Evolutionary conservation across 495 filamentous ascomycete species (phyloP).

Genomic region (Trichocladium uniseriatum): DNA sequence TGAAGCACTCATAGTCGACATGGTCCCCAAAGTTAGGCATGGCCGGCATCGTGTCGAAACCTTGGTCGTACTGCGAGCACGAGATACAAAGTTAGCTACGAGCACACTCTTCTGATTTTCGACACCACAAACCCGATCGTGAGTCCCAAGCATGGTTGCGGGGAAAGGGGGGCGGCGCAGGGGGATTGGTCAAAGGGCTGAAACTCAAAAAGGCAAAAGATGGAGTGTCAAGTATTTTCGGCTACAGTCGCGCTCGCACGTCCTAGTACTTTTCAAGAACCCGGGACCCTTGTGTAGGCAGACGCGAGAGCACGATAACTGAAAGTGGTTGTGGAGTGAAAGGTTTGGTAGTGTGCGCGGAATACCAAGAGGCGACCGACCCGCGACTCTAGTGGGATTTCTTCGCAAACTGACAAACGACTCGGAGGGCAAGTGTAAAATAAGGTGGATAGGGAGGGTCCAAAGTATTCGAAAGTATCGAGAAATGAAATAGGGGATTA

Average conservation of each 20-base stretch:
- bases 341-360: too few species aligned
- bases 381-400: too few species aligned
- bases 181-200: neutral
- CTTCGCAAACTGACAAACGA: too few species aligned
- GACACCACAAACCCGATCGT: conserved; percentile 21
- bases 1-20: conserved; percentile 73
- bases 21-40: conserved; percentile 50
- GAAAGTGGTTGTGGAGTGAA: neutral
- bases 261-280: conserved; percentile 4
- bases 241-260: conserved; percentile 7
- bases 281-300: neutral
- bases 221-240: conserved; percentile 1
- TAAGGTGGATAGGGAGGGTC: too few species aligned
- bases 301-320: neutral
- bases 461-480: too few species aligned
- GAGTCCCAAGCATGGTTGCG: conserved; percentile 7
- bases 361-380: too few species aligned
- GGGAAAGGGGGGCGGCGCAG: too few species aligned
- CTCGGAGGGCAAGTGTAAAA: too few species aligned
- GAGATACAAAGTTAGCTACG: conserved; percentile 7
- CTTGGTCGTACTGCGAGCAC: conserved; percentile 17
- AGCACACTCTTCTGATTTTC: neutral
- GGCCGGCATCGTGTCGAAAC: conserved; percentile 22
- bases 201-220: too few species aligned
- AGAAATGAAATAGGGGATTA: too few species aligned